phyloP scores from a whole-genome alignment of 352 stramenopile species.

The Phytopythium boreale region DNA sequence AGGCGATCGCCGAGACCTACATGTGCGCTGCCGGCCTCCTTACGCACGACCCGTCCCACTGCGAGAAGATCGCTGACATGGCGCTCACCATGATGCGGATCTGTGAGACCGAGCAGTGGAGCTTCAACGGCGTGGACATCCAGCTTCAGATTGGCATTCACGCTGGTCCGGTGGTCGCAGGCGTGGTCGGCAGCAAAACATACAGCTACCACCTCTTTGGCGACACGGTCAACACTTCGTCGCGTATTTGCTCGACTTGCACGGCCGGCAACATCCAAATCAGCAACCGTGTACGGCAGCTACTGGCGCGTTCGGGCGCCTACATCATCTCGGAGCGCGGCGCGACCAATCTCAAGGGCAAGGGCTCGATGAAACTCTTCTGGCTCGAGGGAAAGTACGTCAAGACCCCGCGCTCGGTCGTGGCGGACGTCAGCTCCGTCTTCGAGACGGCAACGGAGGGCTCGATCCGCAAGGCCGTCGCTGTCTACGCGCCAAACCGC shows the following conservation, averaged over 20 bases:
- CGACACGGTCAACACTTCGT: slow-evolving; percentile 82
- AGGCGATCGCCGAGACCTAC: slow-evolving; percentile 86
- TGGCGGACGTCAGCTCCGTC: slow-evolving; percentile 21
- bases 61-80: slow-evolving; percentile 75
- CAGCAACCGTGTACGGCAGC: slow-evolving; percentile 47
- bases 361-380: slow-evolving; percentile 63
- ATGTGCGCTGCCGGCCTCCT: slow-evolving; percentile 73
- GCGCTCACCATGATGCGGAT: slow-evolving; percentile 73
- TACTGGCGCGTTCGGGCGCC: slow-evolving; percentile 38
- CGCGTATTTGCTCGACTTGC: slow-evolving; percentile 72
- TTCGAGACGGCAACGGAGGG: slow-evolving; percentile 53
- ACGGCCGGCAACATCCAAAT: slow-evolving; percentile 66
- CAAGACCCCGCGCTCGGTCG: not conserved
- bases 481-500: slow-evolving; percentile 27
- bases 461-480: slow-evolving; percentile 30
- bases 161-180: slow-evolving; percentile 70
- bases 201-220: slow-evolving; percentile 87
- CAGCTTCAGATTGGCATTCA: slow-evolving; percentile 85
- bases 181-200: slow-evolving; percentile 77
- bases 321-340: slow-evolving; percentile 62
- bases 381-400: slow-evolving; percentile 62
- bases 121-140: slow-evolving; percentile 68
- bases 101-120: slow-evolving; percentile 66
- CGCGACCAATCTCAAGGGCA: slow-evolving; percentile 70
- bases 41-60: slow-evolving; percentile 60